phyloP scores from a whole-genome alignment of 2,329 filamentous ascomycete genomes.

The Exophiala phaeomuriformis region DNA sequence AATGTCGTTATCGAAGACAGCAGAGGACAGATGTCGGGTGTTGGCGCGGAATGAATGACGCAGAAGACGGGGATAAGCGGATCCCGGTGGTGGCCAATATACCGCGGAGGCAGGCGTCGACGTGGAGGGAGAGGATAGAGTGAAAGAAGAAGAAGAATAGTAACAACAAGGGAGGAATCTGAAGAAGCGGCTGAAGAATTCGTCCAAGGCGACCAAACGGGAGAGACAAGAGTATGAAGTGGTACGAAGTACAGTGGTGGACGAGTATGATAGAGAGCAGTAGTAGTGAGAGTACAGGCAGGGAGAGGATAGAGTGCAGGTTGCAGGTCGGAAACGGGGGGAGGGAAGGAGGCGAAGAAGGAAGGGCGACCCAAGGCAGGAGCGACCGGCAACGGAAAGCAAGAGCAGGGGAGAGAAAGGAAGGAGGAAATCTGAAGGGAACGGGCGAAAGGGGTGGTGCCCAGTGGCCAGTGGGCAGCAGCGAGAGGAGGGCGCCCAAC shows the following conservation, averaged over 20 bases:
- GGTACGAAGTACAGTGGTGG: constrained; percentile 11
- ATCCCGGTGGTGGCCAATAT: constrained; percentile 4
- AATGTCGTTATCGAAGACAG: constrained; percentile 2
- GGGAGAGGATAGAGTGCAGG: neutral
- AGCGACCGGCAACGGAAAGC: constrained; percentile 9
- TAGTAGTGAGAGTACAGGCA: no score
- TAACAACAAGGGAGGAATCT: constrained; percentile 10
- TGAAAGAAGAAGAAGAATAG: constrained; percentile 10
- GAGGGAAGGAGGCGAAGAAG: neutral
- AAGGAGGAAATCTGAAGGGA: constrained; percentile 5
- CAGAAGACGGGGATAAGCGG: constrained; percentile 17
- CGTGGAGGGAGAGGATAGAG: constrained; percentile 8
- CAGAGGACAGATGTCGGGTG: constrained; percentile 13
- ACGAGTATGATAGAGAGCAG: no score
- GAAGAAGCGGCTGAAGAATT: constrained; percentile 5
- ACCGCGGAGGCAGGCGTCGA: neutral
- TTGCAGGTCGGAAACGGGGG: constrained; percentile 3
- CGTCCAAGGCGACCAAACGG: neutral
- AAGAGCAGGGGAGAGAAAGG: constrained; percentile 20
- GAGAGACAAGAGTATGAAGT: constrained; percentile 11
- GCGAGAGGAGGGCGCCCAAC: neutral
- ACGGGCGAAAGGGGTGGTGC: neutral
- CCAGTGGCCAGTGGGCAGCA: neutral
- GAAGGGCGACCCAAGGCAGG: neutral
- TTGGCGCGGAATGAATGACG: constrained; percentile 22